Base-by-base conservation (phyloP, 2,329 filamentous ascomycete species). In the Venturia effusa region DNA sequence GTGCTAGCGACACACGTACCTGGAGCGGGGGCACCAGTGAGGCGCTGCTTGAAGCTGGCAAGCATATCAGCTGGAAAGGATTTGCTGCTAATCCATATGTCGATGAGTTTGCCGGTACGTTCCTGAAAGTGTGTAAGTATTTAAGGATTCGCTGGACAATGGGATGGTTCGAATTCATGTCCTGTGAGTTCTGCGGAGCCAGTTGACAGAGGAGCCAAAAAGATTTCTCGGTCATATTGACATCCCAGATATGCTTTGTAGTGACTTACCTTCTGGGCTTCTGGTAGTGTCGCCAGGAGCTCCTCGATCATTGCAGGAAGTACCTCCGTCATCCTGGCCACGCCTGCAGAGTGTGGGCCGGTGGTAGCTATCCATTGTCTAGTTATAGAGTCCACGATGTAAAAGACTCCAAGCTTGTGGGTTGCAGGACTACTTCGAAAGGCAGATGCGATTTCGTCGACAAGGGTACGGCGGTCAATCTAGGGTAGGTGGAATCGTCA, bases 351-450 rank as follows among this genome's bases (percentile, higher is more conserved):
- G 82, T 88, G 97, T 64, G 92, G 97, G 74, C 94, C 94, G 79
- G 96, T 90, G 69, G 88, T 85, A 69, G 92, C 91, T 81, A 96
- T 87, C 93, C 94, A 99, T 81, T 95, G 93, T 79, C 94, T 91
- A 77, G 92, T 93, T 84, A 99, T 92, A 82, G 93, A 96, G 84
- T 99, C 94, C 92, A 99, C 90, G 80, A 97, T 92, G 87, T 99
- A 99, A 80, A 99, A 88, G 74, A 97, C 92, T 79, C 94, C 94
- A 77, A 99, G 84, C 80, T 99, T 99, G 84, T 99, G 93, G 75
- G 92, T 96, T 75, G 86, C 86, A 66, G 91, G 90, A 69, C 92
- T 88, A 78, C 94, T 96, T 78, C 95, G 96, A 83, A 97, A 95
- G 74, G 97, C 92, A 69, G 92, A 95, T 19, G 55, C 10, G 22